These are phyloP conservation scores for Mikania micrantha DNA, from an alignment of 129 eudicot genomes.

Conservation along the genomic window DNA sequence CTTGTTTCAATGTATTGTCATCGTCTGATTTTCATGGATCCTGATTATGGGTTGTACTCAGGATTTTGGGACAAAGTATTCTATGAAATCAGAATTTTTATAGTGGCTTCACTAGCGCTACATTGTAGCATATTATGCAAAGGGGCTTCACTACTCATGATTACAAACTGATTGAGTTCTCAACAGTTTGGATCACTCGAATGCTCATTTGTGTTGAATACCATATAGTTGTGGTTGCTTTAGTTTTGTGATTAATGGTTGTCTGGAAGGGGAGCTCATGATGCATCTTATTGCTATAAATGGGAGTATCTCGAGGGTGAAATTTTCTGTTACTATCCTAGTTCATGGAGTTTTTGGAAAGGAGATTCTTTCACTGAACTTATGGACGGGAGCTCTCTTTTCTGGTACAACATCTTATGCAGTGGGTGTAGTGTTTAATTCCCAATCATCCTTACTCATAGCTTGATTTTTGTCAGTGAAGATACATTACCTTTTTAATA, in stretches of 20 bases:
- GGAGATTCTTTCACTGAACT: slow-evolving; percentile 53
- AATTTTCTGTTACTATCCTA: slow-evolving; percentile 38
- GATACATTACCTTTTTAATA: slow-evolving; percentile 29
- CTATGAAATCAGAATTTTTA: slow-evolving; percentile 34
- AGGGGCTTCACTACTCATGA: slow-evolving; percentile 47
- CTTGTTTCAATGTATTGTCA: slow-evolving; percentile 25
- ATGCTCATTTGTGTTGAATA: slow-evolving; percentile 28
- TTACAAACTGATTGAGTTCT: slow-evolving; percentile 20
- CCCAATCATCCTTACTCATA: slow-evolving; percentile 30
- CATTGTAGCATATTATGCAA: slow-evolving; percentile 25
- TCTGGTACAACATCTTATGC: slow-evolving; percentile 42
- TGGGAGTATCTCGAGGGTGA: slow-evolving; percentile 40
- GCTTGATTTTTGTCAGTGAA: slow-evolving; percentile 36
- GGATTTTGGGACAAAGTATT: slow-evolving; percentile 27
- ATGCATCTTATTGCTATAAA: slow-evolving; percentile 43
- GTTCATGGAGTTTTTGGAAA: slow-evolving; percentile 48
- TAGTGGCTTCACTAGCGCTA: slow-evolving; percentile 38
- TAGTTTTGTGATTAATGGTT: slow-evolving; percentile 34
- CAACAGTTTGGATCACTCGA: slow-evolving; percentile 27
- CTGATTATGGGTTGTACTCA: slow-evolving; percentile 32
- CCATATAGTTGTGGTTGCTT: slow-evolving; percentile 27
- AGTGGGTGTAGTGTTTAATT: slow-evolving; percentile 41
- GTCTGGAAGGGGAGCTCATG: slow-evolving; percentile 44
- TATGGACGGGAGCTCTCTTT: slow-evolving; percentile 59
- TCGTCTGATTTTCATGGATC: slow-evolving; percentile 24